Evolutionary conservation across 495 filamentous ascomycete species (phyloP), one percentile per base, ranked within the genome.

Genomic region (Neurospora sp.): DNA sequence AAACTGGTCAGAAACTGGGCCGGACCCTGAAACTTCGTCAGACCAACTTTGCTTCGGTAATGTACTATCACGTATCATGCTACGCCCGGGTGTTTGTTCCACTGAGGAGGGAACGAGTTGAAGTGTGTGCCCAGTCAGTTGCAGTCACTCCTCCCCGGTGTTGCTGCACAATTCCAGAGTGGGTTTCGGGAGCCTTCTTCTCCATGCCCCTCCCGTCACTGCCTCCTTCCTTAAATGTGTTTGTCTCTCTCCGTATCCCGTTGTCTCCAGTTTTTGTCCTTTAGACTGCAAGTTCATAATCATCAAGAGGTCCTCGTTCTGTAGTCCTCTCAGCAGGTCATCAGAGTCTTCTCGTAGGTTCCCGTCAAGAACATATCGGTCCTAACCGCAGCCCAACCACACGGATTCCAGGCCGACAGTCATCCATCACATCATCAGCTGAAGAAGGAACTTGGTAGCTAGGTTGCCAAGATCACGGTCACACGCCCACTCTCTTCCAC

Each of bases 21-120:
- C 73, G 77, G 82, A 79, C 81, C 81, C 77, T 82, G 82, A 81
- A 82, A 82, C 79, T 74, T 71, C 61, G 71, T 74, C 71, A 74
- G 70, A 74, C 20, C 71, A 53, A 18, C 71, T 47, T 72, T 73
- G 72, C 70, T 61, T 61, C 12, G 53, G 53, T 35, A 61, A 61
- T 35, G 27, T 35, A 35, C 53, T 35, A 35, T 61, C 53, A 61
- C 53, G 27, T 61, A 61, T 61, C 53, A 61, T 65, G 27, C 53
- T 65, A 65, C 27, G 53, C 53, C 27, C 53, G 27, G 53, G 27
- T 31, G 53, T 65, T 35, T 65, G 53, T 65, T 65, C 27, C 53
- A 35, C 27, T 65, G 53, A 14, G 27, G 27, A 61, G 10, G 27
- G 27, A 35, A 65, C 53, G 53, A 65, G 53, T 65, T 61, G 53